These are phyloP conservation scores for Gnetum montanum DNA, from an alignment of 75 land plant genomes.

Conservation along the genomic window DNA sequence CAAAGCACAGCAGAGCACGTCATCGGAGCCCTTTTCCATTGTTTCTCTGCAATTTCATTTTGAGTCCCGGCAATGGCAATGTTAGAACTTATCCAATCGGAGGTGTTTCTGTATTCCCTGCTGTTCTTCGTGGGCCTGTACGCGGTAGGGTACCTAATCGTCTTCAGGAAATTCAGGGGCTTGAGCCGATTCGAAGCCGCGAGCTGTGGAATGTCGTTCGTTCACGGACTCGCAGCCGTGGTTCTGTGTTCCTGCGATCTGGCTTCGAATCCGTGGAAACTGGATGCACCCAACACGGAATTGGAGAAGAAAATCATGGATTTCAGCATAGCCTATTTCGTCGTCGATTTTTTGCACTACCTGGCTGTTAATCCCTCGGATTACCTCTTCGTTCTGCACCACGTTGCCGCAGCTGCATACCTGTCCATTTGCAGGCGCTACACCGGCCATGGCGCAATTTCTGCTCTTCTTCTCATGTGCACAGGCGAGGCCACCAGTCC, in stretches of 20 bases:
- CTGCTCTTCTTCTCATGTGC: conserved; percentile 24
- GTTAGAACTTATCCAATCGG: too few species aligned
- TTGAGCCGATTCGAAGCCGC: conserved; percentile 25
- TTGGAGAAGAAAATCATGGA: conserved; percentile 29
- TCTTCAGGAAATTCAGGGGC: conserved; percentile 5
- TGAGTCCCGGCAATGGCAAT: too few species aligned
- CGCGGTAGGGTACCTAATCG: conserved; percentile 2
- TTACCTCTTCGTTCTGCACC: conserved; percentile 36
- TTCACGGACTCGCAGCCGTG: conserved; percentile 19
- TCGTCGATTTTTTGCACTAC: conserved; percentile 20
- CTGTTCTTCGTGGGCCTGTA: background rate
- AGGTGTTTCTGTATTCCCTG: background rate
- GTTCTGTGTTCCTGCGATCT: conserved; percentile 15
- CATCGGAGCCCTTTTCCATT: too few species aligned
- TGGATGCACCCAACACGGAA: conserved; percentile 26
- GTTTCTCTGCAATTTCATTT: too few species aligned
- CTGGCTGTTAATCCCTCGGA: conserved; percentile 20
- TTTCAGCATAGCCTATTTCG: conserved; percentile 25
- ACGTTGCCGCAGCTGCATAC: conserved; percentile 32
- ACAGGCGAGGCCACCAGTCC: conserved; percentile 34
- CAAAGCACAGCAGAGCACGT: too few species aligned
- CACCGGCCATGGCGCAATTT: conserved; percentile 22
- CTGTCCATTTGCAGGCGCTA: conserved; percentile 30
- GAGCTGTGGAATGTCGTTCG: conserved; percentile 26
- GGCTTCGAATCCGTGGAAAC: conserved; percentile 5